Evolutionary conservation across 495 filamentous ascomycete species (phyloP).

Genomic region (Hyaloscypha bicolor): DNA sequence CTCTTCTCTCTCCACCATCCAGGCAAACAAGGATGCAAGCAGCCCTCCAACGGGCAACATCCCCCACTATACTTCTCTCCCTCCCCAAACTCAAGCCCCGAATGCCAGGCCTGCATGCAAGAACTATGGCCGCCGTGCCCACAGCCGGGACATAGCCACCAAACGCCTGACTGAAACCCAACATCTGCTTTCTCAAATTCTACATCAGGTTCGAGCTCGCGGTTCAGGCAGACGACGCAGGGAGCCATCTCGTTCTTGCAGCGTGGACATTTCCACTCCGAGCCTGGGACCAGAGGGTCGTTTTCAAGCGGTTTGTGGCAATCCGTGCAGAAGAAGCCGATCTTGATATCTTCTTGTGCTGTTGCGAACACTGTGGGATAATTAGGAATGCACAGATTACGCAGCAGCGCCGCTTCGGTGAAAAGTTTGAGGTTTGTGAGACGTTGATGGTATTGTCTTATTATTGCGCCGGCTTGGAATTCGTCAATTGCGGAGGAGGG

Average conservation of each 20-base stretch:
- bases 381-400: constrained; percentile 58
- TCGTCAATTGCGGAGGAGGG: constrained; percentile 49
- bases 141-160: constrained; percentile 75
- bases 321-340: constrained; percentile 49
- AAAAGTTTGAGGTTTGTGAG: constrained; percentile 66
- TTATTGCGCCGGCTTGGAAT: constrained; percentile 53
- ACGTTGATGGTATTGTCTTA: constrained; percentile 65
- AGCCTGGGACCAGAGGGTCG: constrained; percentile 37
- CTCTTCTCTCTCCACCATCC: constrained; percentile 57
- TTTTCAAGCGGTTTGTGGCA: constrained; percentile 57
- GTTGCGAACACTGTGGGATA: constrained; percentile 64
- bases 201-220: constrained; percentile 32
- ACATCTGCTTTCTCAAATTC: constrained; percentile 27
- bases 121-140: constrained; percentile 73
- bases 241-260: constrained; percentile 49
- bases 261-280: constrained; percentile 32
- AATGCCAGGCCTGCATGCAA: constrained; percentile 67
- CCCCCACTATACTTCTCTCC: constrained; percentile 61
- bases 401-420: constrained; percentile 67
- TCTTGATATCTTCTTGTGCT: constrained; percentile 49
- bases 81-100: constrained; percentile 21
- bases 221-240: constrained; percentile 41
- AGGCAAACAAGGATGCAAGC: constrained; percentile 71
- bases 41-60: constrained; percentile 73
- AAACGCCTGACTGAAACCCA: constrained; percentile 38